A percentile compares a stretch with the other conserved stretches of the same genome.
phyloP scores from a whole-genome alignment of 2,329 filamentous ascomycete genomes.

The Penicillium olsonii region DNA sequence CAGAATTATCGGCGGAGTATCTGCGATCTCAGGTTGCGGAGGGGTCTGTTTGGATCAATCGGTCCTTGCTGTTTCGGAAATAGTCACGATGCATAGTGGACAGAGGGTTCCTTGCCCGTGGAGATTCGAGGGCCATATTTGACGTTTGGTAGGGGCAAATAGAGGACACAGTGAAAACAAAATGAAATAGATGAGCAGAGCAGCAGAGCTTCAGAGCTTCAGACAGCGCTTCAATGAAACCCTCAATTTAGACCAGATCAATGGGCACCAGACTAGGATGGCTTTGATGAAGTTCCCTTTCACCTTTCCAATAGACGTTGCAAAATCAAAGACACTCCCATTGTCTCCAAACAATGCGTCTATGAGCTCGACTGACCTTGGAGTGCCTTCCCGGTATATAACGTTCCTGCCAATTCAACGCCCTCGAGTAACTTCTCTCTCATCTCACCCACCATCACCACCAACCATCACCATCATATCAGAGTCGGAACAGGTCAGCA shows the following conservation, averaged over 20 bases:
- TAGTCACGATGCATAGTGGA: not conserved
- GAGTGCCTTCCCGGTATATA: not conserved
- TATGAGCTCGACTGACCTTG: not conserved
- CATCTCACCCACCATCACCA: not conserved
- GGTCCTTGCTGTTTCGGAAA: not conserved
- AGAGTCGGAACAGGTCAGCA: not conserved
- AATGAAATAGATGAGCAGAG: too few species aligned
- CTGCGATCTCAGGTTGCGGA: not conserved
- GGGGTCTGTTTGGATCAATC: slow-evolving; percentile 1
- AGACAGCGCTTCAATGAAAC: too few species aligned
- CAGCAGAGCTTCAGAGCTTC: too few species aligned
- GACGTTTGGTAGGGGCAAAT: too few species aligned
- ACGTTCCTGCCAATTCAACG: not conserved
- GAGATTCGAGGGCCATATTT: too few species aligned
- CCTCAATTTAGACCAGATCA: too few species aligned
- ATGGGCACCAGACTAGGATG: too few species aligned
- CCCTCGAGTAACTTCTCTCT: not conserved
- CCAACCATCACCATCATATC: not conserved
- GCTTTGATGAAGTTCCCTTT: not conserved
- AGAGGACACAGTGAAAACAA: too few species aligned
- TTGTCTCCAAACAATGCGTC: not conserved
- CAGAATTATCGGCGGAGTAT: slow-evolving; percentile 2
- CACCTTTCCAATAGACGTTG: not conserved
- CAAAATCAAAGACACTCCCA: not conserved
- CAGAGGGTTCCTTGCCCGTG: not conserved